Percentiles rank a stretch among this genome's conserved stretches.
These are phyloP conservation scores for Didymella sp. DNA, from an alignment of 2,329 filamentous ascomycete species.

Conservation along the genomic window DNA sequence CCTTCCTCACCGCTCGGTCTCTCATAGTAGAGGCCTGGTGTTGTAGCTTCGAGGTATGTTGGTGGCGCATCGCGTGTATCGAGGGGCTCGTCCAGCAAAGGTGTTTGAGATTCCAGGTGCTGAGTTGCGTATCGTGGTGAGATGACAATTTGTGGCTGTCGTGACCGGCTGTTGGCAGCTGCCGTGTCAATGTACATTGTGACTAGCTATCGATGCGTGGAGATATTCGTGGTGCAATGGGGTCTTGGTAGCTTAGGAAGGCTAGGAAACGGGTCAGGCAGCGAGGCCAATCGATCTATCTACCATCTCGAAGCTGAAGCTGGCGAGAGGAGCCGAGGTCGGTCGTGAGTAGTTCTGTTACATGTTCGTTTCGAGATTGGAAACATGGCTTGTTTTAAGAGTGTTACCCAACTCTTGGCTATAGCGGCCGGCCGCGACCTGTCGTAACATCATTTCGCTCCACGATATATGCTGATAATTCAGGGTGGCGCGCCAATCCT, in stretches of 20 bases:
- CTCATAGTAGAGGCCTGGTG: conserved; percentile 39
- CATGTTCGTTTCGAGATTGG: conserved; percentile 37
- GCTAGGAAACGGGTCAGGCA: conserved; percentile 5
- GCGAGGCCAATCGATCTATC: conserved; percentile 3
- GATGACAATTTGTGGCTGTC: conserved; percentile 29
- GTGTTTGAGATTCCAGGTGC: conserved; percentile 31
- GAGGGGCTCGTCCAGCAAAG: conserved; percentile 36
- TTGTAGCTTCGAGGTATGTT: conserved; percentile 46
- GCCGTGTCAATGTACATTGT: conserved; percentile 46
- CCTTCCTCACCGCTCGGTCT: conserved; percentile 41
- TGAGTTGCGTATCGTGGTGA: conserved; percentile 20
- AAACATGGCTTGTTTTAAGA: conserved; percentile 37
- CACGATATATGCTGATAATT: too few species aligned
- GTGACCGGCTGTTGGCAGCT: conserved; percentile 37
- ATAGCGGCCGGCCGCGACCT: neutral
- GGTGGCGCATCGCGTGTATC: conserved; percentile 35
- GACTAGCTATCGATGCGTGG: neutral
- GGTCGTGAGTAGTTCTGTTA: conserved; percentile 21
- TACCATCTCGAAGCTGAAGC: neutral
- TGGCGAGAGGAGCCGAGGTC: conserved; percentile 7
- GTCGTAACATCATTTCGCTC: neutral
- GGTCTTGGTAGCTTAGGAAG: neutral
- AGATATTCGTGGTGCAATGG: neutral
- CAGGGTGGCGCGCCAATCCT: too few species aligned
- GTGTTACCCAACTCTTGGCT: conserved; percentile 10